A percentile compares a stretch with the other conserved stretches of the same genome.
Conservation (phyloP, 1,284 basidiomycete genomes). For the Puccinia hordei region DNA sequence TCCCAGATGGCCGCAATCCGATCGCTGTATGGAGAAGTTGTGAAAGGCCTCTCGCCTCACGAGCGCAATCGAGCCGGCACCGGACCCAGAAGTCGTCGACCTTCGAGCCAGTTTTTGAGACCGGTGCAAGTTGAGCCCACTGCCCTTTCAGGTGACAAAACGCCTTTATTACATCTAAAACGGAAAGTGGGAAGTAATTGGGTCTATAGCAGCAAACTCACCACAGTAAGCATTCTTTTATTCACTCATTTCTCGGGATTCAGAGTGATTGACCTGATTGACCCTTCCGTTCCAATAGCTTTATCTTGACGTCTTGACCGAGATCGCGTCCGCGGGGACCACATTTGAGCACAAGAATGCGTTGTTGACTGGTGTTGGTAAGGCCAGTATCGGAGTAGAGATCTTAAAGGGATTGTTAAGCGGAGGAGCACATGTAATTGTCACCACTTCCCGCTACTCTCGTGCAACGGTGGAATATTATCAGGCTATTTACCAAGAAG, state of each 20-base stretch:
- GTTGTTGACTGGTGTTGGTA: slow-evolving; percentile 93
- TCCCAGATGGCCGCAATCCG: slow-evolving; percentile 98
- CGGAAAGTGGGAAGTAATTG: slow-evolving; percentile 93
- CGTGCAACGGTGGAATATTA: slow-evolving; percentile 96
- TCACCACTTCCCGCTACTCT: slow-evolving; percentile 94
- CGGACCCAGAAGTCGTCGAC: slow-evolving; percentile 71
- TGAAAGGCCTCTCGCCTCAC: slow-evolving; percentile 61
- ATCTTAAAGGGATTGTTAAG: slow-evolving; percentile 94
- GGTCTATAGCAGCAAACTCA: slow-evolving; percentile 96
- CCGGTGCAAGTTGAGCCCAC: slow-evolving; percentile 73
- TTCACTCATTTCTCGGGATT: slow-evolving; percentile 65
- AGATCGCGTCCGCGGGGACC: slow-evolving; percentile 96
- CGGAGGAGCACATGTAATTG: slow-evolving; percentile 91
- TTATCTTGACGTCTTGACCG: slow-evolving; percentile 89
- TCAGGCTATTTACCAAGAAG: slow-evolving; percentile 94
- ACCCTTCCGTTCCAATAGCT: slow-evolving; percentile 50
- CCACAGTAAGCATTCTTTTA: slow-evolving; percentile 58
- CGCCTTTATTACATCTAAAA: slow-evolving; percentile 95
- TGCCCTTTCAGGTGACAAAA: slow-evolving; percentile 80
- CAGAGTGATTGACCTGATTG: not conserved
- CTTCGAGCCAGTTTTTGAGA: slow-evolving; percentile 89
- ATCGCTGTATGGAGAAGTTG: slow-evolving; percentile 91
- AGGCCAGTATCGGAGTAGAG: slow-evolving; percentile 95
- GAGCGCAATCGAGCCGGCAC: slow-evolving; percentile 53
- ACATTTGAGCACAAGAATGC: slow-evolving; percentile 99